Evolutionary conservation across 1,139 yeast genomes (phyloP), one percentile per base, ranked within the genome.

Genomic region (Candida tetrigidarum): DNA sequence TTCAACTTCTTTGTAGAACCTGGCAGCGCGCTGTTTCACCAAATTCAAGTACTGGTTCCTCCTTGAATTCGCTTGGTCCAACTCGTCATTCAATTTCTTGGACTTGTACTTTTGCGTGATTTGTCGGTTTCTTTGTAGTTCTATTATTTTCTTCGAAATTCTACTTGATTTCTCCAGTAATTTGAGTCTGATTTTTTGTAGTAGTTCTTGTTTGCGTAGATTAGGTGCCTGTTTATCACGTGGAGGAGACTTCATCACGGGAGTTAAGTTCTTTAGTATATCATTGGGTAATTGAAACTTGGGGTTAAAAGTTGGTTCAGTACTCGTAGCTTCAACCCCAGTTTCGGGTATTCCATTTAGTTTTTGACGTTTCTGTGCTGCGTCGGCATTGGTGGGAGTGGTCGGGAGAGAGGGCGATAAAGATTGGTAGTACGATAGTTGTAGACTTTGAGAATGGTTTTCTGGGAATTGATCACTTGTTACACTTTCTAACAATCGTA

Each of bases 211-310:
- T 28, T 39, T 42, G 1, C 47, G 42, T 19, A 28, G 15, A 23
- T 27, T 29, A 19, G 39, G 41, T 7, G 15, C 37, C 15, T 43
- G n/a, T 26, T 45, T 47, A 22, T 47, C 47, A 12, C 34, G 37
- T 1, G 46, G 44, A 2, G 44, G 42, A 3, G 47, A 41, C 9
- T 43, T 47, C 30, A 48, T 51, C 12, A 54, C 41, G 1, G 63
- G 62, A 6, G 64, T 60, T 14, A 59, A 39, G 37, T 58, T 59
- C 41, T 50, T 52, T 11, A 57, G 39, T 4, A 59, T 53, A 35
- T 52, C 54, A 19, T 41, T 45, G 1, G 64, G 64, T 11, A 58
- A 41, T 40, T 47, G 50, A 32, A 58, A 57, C 23, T 39, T 46
- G n/a, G 48, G 26, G 28, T 50, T 43, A 10, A 43, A 42, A 5